Conservation (phyloP, 1,284 basidiomycete species). For the Hymenochaete sp. region DNA sequence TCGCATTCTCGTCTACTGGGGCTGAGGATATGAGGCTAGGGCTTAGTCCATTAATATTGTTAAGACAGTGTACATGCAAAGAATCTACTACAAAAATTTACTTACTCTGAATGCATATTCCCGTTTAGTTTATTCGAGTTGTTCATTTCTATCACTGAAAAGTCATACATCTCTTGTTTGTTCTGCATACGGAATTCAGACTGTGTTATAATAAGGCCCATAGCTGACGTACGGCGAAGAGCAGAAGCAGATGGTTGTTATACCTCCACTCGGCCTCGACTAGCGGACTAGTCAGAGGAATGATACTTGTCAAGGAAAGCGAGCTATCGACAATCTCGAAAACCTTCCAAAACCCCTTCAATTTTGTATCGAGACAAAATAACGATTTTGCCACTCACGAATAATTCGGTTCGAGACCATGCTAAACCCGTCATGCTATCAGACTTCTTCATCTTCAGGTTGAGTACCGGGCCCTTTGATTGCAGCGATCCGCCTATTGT, state of each 20-base stretch:
- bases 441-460: constrained; percentile 1
- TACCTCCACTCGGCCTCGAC: constrained; percentile 1
- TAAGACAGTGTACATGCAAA: no score
- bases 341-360: background rate
- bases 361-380: background rate
- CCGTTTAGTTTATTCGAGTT: no score
- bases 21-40: no score
- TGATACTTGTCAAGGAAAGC: constrained; percentile 3
- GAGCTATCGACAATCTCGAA: constrained; percentile 1
- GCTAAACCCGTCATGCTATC: constrained; percentile 2
- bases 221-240: constrained; percentile 4
- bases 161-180: no score
- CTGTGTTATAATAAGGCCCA: no score
- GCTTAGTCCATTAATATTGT: no score
- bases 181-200: no score
- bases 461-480: background rate
- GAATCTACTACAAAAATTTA: no score
- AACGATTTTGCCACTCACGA: constrained; percentile 4
- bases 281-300: constrained; percentile 4
- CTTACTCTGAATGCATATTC: no score
- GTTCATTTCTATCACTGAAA: no score
- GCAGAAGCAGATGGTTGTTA: background rate
- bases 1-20: no score
- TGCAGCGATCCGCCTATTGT: constrained; percentile 5
- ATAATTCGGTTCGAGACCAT: constrained; percentile 12